Conservation (phyloP, 768 basidiomycete genomes). For the Hysterangium stoloniferum region DNA sequence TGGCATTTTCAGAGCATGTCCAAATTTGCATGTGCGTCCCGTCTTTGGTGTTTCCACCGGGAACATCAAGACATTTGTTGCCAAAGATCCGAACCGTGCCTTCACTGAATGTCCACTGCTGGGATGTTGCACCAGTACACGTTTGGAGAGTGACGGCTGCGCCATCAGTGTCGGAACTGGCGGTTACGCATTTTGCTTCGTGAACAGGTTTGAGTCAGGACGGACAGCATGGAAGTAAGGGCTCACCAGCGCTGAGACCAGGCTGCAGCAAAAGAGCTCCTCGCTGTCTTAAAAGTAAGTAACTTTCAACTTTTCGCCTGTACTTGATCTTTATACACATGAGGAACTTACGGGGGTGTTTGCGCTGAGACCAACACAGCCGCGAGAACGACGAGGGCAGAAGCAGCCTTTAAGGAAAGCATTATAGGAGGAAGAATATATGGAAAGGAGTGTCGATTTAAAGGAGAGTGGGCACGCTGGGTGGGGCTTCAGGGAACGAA, state of each 20-base stretch:
- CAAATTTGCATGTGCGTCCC: conserved; percentile 46
- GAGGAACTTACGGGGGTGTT: conserved; percentile 19
- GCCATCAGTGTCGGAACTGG: conserved; percentile 40
- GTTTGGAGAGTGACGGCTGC: conserved; percentile 39
- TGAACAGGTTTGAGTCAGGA: background rate
- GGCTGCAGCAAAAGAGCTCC: conserved; percentile 38
- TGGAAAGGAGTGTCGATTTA: conserved; percentile 3
- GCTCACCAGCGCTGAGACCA: conserved; percentile 26
- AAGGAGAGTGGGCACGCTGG: no score
- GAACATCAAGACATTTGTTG: conserved; percentile 45
- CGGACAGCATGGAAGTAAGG: no score
- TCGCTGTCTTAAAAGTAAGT: conserved; percentile 19
- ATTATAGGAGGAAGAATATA: background rate
- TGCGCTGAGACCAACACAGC: conserved; percentile 18
- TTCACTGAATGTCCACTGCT: conserved; percentile 41
- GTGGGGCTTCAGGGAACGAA: no score
- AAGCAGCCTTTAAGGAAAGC: background rate
- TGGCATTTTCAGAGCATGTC: conserved; percentile 35
- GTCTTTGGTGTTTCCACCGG: conserved; percentile 32
- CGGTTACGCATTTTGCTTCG: conserved; percentile 48
- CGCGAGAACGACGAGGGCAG: conserved; percentile 14
- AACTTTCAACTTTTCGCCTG: conserved; percentile 1
- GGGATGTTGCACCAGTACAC: conserved; percentile 37
- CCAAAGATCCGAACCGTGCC: conserved; percentile 35
- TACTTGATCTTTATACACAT: background rate